phyloP scores from a whole-genome alignment of 2,329 filamentous ascomycete species.

The Aspergillus nomiae region DNA sequence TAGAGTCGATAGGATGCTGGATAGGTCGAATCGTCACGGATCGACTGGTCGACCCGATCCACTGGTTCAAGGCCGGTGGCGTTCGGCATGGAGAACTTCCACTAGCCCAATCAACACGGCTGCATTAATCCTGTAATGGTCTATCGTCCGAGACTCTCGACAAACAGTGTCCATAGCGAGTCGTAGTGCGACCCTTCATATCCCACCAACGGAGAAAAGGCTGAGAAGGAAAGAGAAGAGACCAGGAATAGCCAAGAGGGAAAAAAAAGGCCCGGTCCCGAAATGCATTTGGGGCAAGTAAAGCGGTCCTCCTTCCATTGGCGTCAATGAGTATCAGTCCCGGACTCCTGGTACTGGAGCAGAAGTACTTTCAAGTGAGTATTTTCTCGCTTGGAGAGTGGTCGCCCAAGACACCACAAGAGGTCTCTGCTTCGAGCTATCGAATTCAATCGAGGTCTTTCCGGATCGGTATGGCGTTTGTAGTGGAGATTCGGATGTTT shows the following conservation, averaged over 20 bases:
- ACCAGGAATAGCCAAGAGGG: neutral
- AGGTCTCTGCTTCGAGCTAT: neutral
- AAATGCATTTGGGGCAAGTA: neutral
- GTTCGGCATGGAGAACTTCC: neutral
- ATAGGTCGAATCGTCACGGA: neutral
- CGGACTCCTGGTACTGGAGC: neutral
- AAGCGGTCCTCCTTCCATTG: neutral
- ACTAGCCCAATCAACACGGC: neutral
- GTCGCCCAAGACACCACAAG: neutral
- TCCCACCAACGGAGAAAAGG: neutral
- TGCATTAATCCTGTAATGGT: neutral
- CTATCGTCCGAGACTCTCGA: neutral
- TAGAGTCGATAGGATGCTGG: neutral
- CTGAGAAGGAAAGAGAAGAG: neutral
- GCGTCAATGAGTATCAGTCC: neutral
- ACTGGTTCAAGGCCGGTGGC: neutral
- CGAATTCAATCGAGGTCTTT: constrained; percentile 2
- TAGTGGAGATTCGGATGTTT: neutral
- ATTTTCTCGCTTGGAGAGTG: neutral
- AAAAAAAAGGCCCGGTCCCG: neutral
- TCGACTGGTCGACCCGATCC: constrained; percentile 1
- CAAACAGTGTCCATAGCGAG: neutral
- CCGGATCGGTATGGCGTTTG: neutral
- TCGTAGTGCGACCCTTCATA: neutral
- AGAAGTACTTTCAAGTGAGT: neutral